Conservation (phyloP, 768 basidiomycete species). For the Sporobolomyces phaffii region DNA sequence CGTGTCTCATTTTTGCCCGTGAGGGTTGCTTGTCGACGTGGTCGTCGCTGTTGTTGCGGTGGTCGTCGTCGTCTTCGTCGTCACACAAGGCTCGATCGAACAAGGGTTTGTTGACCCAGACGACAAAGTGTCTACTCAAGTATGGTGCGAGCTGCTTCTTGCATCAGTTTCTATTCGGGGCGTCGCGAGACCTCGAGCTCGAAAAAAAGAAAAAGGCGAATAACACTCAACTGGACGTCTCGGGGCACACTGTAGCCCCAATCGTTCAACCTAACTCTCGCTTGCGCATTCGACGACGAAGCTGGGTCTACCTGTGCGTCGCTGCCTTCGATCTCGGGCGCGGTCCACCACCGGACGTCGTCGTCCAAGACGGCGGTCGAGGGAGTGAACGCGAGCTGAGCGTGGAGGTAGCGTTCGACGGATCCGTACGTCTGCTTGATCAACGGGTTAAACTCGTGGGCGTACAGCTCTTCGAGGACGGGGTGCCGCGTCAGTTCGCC, state of each 20-base stretch:
- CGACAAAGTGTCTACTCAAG: constrained; percentile 26
- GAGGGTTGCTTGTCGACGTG: no score
- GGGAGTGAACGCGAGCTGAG: constrained; percentile 5
- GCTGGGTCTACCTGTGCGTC: no score
- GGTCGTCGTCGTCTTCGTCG: no score
- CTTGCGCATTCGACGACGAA: neutral
- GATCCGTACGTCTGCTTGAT: neutral
- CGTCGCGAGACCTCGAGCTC: neutral
- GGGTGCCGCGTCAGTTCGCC: constrained; percentile 25
- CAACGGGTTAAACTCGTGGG: constrained; percentile 3
- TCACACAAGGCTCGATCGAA: constrained; percentile 23
- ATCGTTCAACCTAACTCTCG: constrained; percentile 26
- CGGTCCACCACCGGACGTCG: neutral
- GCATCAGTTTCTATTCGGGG: no score
- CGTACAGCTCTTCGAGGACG: constrained; percentile 21
- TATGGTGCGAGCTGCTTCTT: no score
- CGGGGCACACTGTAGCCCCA: constrained; percentile 19
- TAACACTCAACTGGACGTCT: constrained; percentile 4
- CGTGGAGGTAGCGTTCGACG: constrained; percentile 14
- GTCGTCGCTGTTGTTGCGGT: no score
- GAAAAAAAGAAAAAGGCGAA: neutral
- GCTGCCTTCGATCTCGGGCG: no score
- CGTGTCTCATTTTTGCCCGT: neutral
- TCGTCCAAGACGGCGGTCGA: neutral
- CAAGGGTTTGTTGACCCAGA: constrained; percentile 30